Evolutionary conservation across 2,329 filamentous ascomycete species (phyloP).

Genomic region (Alternaria sp.): DNA sequence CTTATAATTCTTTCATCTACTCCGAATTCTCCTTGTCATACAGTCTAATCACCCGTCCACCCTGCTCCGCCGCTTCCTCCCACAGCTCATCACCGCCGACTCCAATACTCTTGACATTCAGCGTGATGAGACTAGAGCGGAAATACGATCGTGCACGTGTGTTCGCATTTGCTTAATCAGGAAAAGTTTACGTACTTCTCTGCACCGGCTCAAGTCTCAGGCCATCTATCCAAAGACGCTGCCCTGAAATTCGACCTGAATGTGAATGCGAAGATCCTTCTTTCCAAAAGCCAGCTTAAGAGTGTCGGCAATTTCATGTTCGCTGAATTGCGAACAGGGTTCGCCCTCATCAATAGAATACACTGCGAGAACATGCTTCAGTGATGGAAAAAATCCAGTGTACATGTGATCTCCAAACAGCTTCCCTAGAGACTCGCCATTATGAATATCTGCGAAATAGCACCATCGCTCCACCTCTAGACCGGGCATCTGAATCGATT

Average conservation of each 20-base stretch:
- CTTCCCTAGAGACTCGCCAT: background rate
- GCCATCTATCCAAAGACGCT: background rate
- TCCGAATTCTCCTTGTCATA: background rate
- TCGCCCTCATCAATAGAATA: background rate
- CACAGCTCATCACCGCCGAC: background rate
- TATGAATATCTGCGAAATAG: background rate
- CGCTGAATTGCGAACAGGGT: rapidly evolving
- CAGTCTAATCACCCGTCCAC: background rate
- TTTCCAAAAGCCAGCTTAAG: background rate
- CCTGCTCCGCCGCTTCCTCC: background rate
- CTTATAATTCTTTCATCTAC: background rate
- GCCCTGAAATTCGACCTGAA: rapidly evolving
- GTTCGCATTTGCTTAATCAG: background rate
- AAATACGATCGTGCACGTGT: background rate
- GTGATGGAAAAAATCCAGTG: background rate
- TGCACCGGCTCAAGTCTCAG: background rate
- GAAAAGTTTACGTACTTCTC: background rate
- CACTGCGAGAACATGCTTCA: background rate
- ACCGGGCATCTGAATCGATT: background rate
- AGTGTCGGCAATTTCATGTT: background rate
- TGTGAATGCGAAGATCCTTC: background rate
- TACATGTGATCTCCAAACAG: background rate
- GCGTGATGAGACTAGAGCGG: background rate
- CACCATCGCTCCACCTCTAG: background rate
- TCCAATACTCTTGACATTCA: background rate